A percentile compares a stretch with the other conserved stretches of the same genome.
Conservation (phyloP, 345 rosid species). For the Bruguiera sexangula region DNA sequence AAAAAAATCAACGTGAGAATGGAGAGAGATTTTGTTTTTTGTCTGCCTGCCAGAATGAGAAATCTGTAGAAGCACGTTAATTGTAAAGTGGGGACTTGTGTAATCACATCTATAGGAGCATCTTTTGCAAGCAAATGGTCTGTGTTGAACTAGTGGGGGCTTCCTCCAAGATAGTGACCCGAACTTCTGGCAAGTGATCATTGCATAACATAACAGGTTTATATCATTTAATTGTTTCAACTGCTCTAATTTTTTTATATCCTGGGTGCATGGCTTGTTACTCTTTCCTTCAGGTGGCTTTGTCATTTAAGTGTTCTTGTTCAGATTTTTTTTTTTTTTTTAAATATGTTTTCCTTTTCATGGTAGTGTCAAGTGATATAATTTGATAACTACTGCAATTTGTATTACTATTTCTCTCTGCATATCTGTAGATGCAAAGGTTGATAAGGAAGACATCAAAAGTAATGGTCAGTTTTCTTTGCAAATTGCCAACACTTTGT, state of each 20-base stretch:
- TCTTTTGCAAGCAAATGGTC: background rate
- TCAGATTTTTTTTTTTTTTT: background rate
- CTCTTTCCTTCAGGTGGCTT: background rate
- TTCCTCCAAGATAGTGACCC: background rate
- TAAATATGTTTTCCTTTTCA: background rate
- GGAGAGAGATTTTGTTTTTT: too few relatives aligned
- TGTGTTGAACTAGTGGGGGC: background rate
- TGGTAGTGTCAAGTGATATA: conserved; percentile 7
- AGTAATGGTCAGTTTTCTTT: conserved; percentile 45
- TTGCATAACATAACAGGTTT: background rate
- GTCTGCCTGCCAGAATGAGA: too few relatives aligned
- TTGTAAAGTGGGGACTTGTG: too few relatives aligned
- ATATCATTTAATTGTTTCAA: conserved; percentile 1
- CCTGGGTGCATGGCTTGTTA: background rate
- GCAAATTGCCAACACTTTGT: background rate
- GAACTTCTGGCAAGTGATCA: background rate
- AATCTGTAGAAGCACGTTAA: too few relatives aligned
- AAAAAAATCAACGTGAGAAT: too few relatives aligned
- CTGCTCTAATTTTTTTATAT: background rate
- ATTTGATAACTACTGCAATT: background rate
- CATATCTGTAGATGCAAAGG: conserved; percentile 60
- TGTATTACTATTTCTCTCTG: conserved; percentile 13
- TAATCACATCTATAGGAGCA: too few relatives aligned
- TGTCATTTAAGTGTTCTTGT: background rate
- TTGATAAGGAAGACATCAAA: conserved; percentile 80